Base-by-base conservation (phyloP, 2,329 filamentous ascomycete genomes). In the Xylaria sp. region DNA sequence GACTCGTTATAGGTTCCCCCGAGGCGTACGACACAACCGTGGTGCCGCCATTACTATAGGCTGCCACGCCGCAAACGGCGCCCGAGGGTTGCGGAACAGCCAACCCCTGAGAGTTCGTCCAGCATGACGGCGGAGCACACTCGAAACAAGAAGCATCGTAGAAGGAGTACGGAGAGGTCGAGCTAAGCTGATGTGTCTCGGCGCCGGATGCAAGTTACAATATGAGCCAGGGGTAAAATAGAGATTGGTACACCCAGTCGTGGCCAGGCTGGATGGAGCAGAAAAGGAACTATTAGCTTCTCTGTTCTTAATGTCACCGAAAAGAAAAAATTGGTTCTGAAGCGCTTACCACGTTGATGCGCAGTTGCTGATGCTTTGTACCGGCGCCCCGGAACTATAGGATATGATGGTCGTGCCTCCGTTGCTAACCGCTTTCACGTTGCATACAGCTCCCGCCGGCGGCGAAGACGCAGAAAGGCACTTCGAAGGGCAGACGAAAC, bases 1-100 rank as follows among this genome's bases (percentile, higher is more conserved):
- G 18, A 57, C 57, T 66, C 23, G 0, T 57, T 50, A 66, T 51
- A 56, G 64, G 12, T 1, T 56, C 51, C 39, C 64, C 64, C 41
- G 64, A 66, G 1, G 51, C 50, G 39, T 66, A 66, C 41, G 64
- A 66, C 12, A 57, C 15, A 62, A 66, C n/a, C 15, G 64, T 56
- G 39, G 64, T 62, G 23, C 58, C 58, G 28, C 58, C 58, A 39
- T 62, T 66, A 41, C 57, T 66, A 25, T 66, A 66, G 20, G 64
- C 64, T 56, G 10, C 50, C 8, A 66, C 51, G 3, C 51, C 51
- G 57, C 64, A 66, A 23, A 39, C 51, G 37, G 64, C 64, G 15
- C 64, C 64, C 5, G 64, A 66, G 25, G 64, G 64, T 52, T 52
- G 50, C 32, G 64, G 64, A 44, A 62, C 51, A 41, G 64, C 64